A percentile compares a stretch with the other conserved stretches of the same genome.
Evolutionary conservation across 140 eudicot genomes (phyloP).

Genomic region (Oenanthe javanica): DNA sequence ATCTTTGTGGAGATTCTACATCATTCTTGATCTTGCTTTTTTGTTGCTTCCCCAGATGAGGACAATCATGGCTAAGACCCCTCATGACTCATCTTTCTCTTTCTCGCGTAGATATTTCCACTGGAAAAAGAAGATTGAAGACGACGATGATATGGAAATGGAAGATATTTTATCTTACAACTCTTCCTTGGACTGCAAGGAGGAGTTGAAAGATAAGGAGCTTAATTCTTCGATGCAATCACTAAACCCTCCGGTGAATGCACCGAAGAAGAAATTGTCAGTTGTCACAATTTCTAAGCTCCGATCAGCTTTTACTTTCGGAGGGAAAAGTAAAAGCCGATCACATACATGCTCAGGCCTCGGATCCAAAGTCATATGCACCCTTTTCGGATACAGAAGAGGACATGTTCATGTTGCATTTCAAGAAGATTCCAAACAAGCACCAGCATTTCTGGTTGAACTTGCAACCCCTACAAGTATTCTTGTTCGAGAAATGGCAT

Average conservation of each 20-base stretch:
- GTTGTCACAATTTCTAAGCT: conserved; percentile 42
- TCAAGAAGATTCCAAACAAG: conserved; percentile 43
- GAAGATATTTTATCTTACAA: conserved; percentile 39
- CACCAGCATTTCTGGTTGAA: conserved; percentile 54
- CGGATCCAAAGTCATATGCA: conserved; percentile 45
- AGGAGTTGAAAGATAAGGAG: conserved; percentile 20
- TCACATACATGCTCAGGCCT: conserved; percentile 24
- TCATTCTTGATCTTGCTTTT: background rate
- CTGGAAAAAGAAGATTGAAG: conserved; percentile 54
- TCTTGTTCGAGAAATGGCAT: conserved; percentile 64
- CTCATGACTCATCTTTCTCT: conserved; percentile 79
- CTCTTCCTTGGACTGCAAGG: conserved; percentile 32
- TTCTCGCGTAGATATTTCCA: conserved; percentile 83
- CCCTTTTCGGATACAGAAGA: conserved; percentile 63
- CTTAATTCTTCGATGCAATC: conserved; percentile 27
- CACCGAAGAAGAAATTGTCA: conserved; percentile 39
- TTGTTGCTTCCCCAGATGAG: conserved; percentile 42
- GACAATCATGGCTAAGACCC: conserved; percentile 80
- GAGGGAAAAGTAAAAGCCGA: conserved; percentile 26
- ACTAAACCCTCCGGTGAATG: conserved; percentile 11
- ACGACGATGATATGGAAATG: conserved; percentile 37
- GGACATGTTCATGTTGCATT: conserved; percentile 65
- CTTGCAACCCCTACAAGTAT: conserved; percentile 61
- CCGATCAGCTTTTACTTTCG: conserved; percentile 42
- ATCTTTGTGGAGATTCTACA: background rate